These are phyloP conservation scores for Ustilago shanxiensis DNA, from an alignment of 1,284 basidiomycete species.

Conservation along the genomic window DNA sequence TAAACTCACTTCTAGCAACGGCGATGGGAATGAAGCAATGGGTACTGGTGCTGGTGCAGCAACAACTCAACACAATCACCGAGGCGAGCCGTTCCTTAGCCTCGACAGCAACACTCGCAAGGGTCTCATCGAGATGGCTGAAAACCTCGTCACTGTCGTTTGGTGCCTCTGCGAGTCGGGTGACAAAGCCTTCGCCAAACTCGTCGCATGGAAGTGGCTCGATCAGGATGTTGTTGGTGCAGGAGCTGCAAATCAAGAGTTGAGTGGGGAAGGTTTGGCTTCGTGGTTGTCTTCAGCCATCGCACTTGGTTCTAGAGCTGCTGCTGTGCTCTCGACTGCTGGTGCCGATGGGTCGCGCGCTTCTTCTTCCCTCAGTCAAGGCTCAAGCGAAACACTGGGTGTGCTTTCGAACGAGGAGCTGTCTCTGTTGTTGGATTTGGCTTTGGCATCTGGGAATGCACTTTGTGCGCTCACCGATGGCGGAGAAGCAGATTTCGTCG, in stretches of 20 bases:
- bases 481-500: constrained; percentile 47
- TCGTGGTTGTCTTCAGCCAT: constrained; percentile 56
- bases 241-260: constrained; percentile 17
- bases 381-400: constrained; percentile 21
- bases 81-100: constrained; percentile 39
- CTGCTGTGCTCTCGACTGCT: constrained; percentile 34
- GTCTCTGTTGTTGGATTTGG: constrained; percentile 43
- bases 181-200: constrained; percentile 52
- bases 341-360: constrained; percentile 27
- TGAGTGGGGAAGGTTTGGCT: constrained; percentile 43
- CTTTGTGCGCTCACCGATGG: constrained; percentile 58
- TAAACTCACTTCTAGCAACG: constrained; percentile 21
- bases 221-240: constrained; percentile 31
- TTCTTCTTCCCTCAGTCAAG: constrained; percentile 10
- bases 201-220: constrained; percentile 53
- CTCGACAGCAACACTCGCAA: constrained; percentile 51
- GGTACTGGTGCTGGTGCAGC: constrained; percentile 11
- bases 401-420: constrained; percentile 47
- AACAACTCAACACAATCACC: neutral
- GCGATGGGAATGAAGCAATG: constrained; percentile 14
- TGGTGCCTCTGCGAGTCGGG: constrained; percentile 57
- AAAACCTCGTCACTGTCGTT: constrained; percentile 54
- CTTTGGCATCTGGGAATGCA: constrained; percentile 51
- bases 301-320: constrained; percentile 43
- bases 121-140: constrained; percentile 57